A percentile compares a stretch with the other conserved stretches of the same genome.
phyloP scores from a whole-genome alignment of 345 rosid genomes.

The Brassica nigra region DNA sequence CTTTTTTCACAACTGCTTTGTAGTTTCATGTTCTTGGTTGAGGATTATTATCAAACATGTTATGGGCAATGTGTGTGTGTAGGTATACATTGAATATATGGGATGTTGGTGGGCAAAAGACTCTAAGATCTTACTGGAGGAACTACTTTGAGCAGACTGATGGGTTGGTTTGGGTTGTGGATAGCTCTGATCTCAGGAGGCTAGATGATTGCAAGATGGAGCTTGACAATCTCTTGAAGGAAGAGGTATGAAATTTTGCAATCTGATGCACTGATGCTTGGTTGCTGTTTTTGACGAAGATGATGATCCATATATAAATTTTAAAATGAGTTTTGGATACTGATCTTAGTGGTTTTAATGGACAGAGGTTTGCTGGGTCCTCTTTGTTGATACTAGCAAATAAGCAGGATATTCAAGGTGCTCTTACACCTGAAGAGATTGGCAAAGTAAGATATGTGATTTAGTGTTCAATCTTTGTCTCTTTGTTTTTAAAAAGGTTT shows the following conservation, averaged over 20 bases:
- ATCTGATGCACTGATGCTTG: background rate
- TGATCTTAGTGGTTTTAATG: constrained; percentile 24
- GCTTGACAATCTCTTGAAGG: constrained; percentile 89
- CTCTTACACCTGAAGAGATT: constrained; percentile 80
- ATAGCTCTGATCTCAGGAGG: constrained; percentile 90
- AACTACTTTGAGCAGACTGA: constrained; percentile 98
- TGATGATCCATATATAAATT: background rate
- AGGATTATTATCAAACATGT: constrained; percentile 20
- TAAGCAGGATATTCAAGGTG: constrained; percentile 92
- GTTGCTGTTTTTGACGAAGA: background rate
- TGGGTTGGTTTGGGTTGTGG: constrained; percentile 96
- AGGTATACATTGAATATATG: constrained; percentile 87
- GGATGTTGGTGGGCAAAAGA: constrained; percentile 96
- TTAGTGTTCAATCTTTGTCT: background rate
- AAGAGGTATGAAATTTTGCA: constrained; percentile 57
- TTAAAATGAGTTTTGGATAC: constrained; percentile 6
- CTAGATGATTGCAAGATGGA: constrained; percentile 93
- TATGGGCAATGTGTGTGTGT: constrained; percentile 15
- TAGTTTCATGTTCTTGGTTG: background rate
- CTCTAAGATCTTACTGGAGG: constrained; percentile 93
- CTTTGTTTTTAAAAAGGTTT: background rate
- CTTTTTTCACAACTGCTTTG: background rate
- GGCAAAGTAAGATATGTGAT: constrained; percentile 55
- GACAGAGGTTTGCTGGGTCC: constrained; percentile 90
- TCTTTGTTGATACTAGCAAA: constrained; percentile 83